Conservation (phyloP, 2,329 filamentous ascomycete species). For the Scleromitrula shiraiana region DNA sequence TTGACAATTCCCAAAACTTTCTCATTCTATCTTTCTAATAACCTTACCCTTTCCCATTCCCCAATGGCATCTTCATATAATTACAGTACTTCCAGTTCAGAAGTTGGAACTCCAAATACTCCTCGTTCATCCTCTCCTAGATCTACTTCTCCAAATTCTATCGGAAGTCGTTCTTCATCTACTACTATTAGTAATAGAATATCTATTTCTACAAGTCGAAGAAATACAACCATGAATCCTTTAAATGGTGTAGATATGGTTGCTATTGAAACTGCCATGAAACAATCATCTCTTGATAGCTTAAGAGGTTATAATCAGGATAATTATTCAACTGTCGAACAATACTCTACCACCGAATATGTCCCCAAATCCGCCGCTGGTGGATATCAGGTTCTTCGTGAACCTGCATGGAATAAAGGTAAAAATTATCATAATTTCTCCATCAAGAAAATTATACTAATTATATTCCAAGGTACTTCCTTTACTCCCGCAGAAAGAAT, state of each 20-base stretch:
- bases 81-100: slow-evolving; percentile 21
- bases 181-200: slow-evolving; percentile 25
- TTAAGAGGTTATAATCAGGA: slow-evolving; percentile 52
- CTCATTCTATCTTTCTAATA: slow-evolving; percentile 4
- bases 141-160: slow-evolving; percentile 25
- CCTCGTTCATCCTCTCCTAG: slow-evolving; percentile 18
- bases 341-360: slow-evolving; percentile 46
- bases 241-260: slow-evolving; percentile 39
- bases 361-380: slow-evolving; percentile 42
- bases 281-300: slow-evolving; percentile 51
- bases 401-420: slow-evolving; percentile 61
- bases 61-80: slow-evolving; percentile 26
- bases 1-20: slow-evolving; percentile 8
- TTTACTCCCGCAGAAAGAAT: slow-evolving; percentile 58
- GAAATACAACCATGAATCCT: slow-evolving; percentile 22
- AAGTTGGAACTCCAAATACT: slow-evolving; percentile 12
- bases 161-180: slow-evolving; percentile 23
- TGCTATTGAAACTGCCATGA: slow-evolving; percentile 52
- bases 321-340: slow-evolving; percentile 47
- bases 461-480: slow-evolving; percentile 44
- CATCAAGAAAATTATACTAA: slow-evolving; percentile 9
- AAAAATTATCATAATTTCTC: slow-evolving; percentile 31
- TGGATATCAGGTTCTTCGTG: slow-evolving; percentile 53
- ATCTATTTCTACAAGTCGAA: slow-evolving; percentile 23
- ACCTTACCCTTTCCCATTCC: background rate